A percentile compares a stretch with the other conserved stretches of the same genome.
Evolutionary conservation across 2,329 filamentous ascomycete species (phyloP).

Genomic region (Ophiosphaerella narmari): DNA sequence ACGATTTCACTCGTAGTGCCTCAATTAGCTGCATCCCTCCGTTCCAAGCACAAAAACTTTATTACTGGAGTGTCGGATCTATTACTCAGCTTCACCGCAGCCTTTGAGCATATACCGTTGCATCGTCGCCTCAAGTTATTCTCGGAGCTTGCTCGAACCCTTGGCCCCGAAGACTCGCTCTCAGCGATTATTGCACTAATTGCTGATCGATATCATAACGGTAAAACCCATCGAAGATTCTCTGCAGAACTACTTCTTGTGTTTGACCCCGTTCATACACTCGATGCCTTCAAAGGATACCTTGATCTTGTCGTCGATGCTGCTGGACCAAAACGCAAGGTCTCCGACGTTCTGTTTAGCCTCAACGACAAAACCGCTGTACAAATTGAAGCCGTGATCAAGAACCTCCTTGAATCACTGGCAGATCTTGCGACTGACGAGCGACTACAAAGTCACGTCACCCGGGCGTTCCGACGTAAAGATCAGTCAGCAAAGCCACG

Average conservation of each 20-base stretch:
- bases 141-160: slow-evolving; percentile 78
- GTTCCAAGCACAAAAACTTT: slow-evolving; percentile 75
- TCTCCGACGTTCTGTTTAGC: slow-evolving; percentile 74
- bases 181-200: slow-evolving; percentile 88
- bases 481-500: slow-evolving; percentile 33
- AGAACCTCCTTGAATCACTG: slow-evolving; percentile 47
- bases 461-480: slow-evolving; percentile 35
- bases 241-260: slow-evolving; percentile 72
- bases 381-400: slow-evolving; percentile 43
- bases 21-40: slow-evolving; percentile 82
- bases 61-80: slow-evolving; percentile 85
- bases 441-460: slow-evolving; percentile 36
- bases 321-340: slow-evolving; percentile 72
- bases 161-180: slow-evolving; percentile 84
- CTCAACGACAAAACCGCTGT: slow-evolving; percentile 54
- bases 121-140: slow-evolving; percentile 85
- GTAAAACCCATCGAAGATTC: slow-evolving; percentile 74
- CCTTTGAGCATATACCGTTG: slow-evolving; percentile 92
- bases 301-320: slow-evolving; percentile 76
- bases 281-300: slow-evolving; percentile 74
- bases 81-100: slow-evolving; percentile 92
- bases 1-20: slow-evolving; percentile 95
- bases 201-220: slow-evolving; percentile 83
- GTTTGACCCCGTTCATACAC: slow-evolving; percentile 75
- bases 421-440: slow-evolving; percentile 44